These are phyloP conservation scores for Casuarina equisetifolia DNA, from an alignment of 306 rosid species.

Conservation along the genomic window DNA sequence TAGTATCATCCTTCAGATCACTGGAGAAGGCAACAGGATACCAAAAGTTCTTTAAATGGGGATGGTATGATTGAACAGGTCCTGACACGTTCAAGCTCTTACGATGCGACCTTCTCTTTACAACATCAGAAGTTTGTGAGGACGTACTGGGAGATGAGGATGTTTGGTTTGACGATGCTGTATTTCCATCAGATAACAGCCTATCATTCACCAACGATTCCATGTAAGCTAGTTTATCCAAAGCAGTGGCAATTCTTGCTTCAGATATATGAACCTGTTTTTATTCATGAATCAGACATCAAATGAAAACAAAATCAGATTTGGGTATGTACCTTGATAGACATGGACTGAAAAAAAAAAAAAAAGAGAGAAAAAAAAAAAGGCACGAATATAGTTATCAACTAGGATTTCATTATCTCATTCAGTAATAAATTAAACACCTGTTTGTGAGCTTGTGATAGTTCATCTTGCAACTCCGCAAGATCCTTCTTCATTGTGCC, in stretches of 20 bases:
- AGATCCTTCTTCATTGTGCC: slow-evolving; percentile 93
- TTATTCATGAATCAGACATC: slow-evolving; percentile 32
- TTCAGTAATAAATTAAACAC: slow-evolving; percentile 28
- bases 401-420: not conserved
- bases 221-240: slow-evolving; percentile 97
- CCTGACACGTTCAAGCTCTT: slow-evolving; percentile 86
- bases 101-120: slow-evolving; percentile 36
- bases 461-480: slow-evolving; percentile 83
- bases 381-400: not conserved
- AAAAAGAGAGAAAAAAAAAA: no score
- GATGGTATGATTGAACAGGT: slow-evolving; percentile 85
- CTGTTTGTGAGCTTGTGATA: slow-evolving; percentile 85
- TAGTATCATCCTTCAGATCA: slow-evolving; percentile 77
- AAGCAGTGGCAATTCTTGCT: slow-evolving; percentile 86
- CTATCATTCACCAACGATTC: slow-evolving; percentile 89
- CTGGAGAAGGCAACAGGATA: slow-evolving; percentile 86
- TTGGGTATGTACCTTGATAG: not conserved
- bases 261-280: slow-evolving; percentile 94
- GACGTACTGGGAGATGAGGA: slow-evolving; percentile 62
- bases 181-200: slow-evolving; percentile 58
- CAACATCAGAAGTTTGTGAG: slow-evolving; percentile 32
- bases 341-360: not conserved
- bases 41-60: slow-evolving; percentile 93
- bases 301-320: slow-evolving; percentile 1
- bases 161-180: slow-evolving; percentile 47